A percentile compares a stretch with the other conserved stretches of the same genome.
Evolutionary conservation across 352 stramenopile species (phyloP).

Genomic region (Globisporangium emineosum): DNA sequence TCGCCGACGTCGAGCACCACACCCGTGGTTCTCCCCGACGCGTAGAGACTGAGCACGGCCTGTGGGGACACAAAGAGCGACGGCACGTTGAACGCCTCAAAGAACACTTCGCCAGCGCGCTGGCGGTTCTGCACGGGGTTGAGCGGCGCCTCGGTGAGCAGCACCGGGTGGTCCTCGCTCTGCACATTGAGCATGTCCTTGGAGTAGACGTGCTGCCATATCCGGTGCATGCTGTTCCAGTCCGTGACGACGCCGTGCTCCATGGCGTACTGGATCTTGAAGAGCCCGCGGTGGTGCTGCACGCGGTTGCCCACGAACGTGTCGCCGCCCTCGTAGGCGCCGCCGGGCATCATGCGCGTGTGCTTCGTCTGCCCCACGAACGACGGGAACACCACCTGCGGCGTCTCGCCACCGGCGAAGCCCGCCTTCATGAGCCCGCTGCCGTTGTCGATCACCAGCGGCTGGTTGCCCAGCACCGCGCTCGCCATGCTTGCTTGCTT

Average conservation of each 20-base stretch:
- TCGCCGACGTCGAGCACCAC: slow-evolving; percentile 89
- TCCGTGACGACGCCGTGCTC: slow-evolving; percentile 84
- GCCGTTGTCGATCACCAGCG: slow-evolving; percentile 86
- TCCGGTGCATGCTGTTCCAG: slow-evolving; percentile 85
- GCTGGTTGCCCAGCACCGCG: slow-evolving; percentile 78
- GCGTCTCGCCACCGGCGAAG: slow-evolving; percentile 76
- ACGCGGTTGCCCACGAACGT: slow-evolving; percentile 78
- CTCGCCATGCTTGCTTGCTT: slow-evolving; percentile 32
- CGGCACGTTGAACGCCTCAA: slow-evolving; percentile 84
- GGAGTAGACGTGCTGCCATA: slow-evolving; percentile 89
- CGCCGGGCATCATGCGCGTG: slow-evolving; percentile 79
- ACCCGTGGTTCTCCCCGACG: slow-evolving; percentile 83
- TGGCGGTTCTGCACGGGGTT: slow-evolving; percentile 78
- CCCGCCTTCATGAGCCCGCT: slow-evolving; percentile 81
- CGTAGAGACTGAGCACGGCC: slow-evolving; percentile 86
- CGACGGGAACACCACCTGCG: slow-evolving; percentile 74
- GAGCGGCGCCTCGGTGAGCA: slow-evolving; percentile 79
- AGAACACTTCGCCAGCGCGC: slow-evolving; percentile 81
- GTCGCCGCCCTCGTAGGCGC: slow-evolving; percentile 73
- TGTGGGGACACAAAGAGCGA: slow-evolving; percentile 87
- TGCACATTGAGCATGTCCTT: slow-evolving; percentile 87
- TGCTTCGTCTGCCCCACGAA: slow-evolving; percentile 76
- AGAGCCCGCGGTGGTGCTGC: slow-evolving; percentile 77
- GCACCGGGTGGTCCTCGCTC: slow-evolving; percentile 81
- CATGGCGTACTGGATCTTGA: slow-evolving; percentile 85